Conservation (phyloP, 345 rosid species). For the Pelargonium nanum region DNA sequence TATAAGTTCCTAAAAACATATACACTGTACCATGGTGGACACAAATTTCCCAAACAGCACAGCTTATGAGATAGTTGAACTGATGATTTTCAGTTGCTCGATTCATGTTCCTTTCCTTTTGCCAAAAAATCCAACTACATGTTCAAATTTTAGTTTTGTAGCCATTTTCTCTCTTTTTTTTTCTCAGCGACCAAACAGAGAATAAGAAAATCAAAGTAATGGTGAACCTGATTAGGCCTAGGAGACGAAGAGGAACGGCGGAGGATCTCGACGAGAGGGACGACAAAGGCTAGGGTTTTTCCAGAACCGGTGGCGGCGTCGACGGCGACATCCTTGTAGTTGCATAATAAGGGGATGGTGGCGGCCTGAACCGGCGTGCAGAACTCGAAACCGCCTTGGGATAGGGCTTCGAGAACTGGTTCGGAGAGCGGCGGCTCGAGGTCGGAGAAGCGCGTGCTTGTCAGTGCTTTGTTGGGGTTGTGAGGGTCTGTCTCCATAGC, state of each 20-base stretch:
- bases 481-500: conserved; percentile 8
- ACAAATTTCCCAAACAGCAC: too few relatives aligned
- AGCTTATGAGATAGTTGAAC: too few relatives aligned
- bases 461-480: conserved; percentile 54
- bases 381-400: conserved; percentile 45
- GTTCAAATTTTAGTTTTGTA: background rate
- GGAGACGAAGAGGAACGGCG: conserved; percentile 57
- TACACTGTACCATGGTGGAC: too few relatives aligned
- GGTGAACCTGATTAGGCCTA: conserved; percentile 56
- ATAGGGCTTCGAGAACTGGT: conserved; percentile 47
- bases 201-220: background rate
- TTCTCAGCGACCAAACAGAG: background rate
- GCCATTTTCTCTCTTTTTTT: background rate
- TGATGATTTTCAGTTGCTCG: too few relatives aligned
- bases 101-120: too few relatives aligned
- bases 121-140: too few relatives aligned
- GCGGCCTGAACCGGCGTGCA: conserved; percentile 96
- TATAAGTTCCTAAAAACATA: too few relatives aligned
- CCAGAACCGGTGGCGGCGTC: conserved; percentile 97
- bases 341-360: conserved; percentile 74
- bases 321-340: conserved; percentile 81
- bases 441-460: conserved; percentile 67
- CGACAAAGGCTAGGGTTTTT: conserved; percentile 77
- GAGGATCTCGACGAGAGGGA: conserved; percentile 71
- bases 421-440: conserved; percentile 57